Evolutionary conservation across 2,329 filamentous ascomycete genomes (phyloP), one percentile per base, ranked within the genome.

Genomic region (Microsporum canis): DNA sequence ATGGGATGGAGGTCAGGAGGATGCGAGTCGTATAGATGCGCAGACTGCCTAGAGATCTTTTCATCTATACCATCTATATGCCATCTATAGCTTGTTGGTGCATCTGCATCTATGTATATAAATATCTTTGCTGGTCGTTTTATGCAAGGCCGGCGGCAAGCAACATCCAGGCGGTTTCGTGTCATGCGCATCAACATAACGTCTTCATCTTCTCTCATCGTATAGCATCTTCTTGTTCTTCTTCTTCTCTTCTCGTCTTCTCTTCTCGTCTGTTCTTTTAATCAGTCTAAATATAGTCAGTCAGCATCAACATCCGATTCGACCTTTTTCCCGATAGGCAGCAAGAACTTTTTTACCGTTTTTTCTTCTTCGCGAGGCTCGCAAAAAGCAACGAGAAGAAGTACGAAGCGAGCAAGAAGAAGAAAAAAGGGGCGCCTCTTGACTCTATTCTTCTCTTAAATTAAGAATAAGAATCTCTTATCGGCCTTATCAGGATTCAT

Each of bases 1-100:
- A 55, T 55, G 51, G 51, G 51, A 55, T 55, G 31, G 51, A 12
- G 51, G 51, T 55, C 51, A 55, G 51, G 51, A 55, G 51, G 51
- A 8, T 5, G 23, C 10, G 8, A 51, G 27, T 33, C 45, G 45
- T 51, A 51, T 51, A 51, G 45, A 12, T 29, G 7, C 45, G 17
- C 41, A 7, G 43, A 6, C 3, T 27, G 43, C 43, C 6, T 47
- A 47, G 17, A 29, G 6, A 8, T 8, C 6, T 47, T 8, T 47
- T 8, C 39, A 36, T 36, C 34, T 36, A 36, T 36, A 10, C 34
- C 34, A 36, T 36, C 34, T 36, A 36, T 23, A 3, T 17, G n/a
- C n/a, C 41, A 17, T 45, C 41, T 45, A 36, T 12, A 39, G 38
- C 41, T 12, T 33, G 23, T 27, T 23, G 27, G 23, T 51, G 27